phyloP scores from a whole-genome alignment of 768 basidiomycete genomes.

The Rhizopogon sp. region DNA sequence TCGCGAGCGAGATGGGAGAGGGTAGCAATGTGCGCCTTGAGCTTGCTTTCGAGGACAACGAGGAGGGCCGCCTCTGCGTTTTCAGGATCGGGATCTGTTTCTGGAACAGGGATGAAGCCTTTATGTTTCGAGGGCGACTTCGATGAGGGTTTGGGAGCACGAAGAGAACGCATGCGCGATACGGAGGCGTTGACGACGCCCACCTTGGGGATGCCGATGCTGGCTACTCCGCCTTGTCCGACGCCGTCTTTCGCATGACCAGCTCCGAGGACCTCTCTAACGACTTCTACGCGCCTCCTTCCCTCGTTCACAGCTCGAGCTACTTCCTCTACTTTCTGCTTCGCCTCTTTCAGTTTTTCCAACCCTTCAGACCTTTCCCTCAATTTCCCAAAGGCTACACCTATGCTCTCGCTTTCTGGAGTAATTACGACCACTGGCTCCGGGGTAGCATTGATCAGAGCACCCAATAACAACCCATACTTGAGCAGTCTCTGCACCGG shows the following conservation, averaged over 20 bases:
- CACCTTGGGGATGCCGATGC: constrained; percentile 34
- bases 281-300: constrained; percentile 69
- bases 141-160: constrained; percentile 20
- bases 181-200: constrained; percentile 44
- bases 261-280: constrained; percentile 63
- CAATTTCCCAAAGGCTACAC: constrained; percentile 8
- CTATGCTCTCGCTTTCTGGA: background rate
- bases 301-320: constrained; percentile 78
- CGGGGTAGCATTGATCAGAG: constrained; percentile 73
- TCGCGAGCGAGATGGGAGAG: constrained; percentile 57
- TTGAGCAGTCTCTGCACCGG: constrained; percentile 96
- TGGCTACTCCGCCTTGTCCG: constrained; percentile 35
- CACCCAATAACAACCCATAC: constrained; percentile 79
- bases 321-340: constrained; percentile 61
- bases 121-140: constrained; percentile 13
- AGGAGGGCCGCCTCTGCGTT: constrained; percentile 46
- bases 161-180: constrained; percentile 57
- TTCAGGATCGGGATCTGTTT: constrained; percentile 22
- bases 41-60: constrained; percentile 47
- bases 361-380: constrained; percentile 7
- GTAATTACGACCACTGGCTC: constrained; percentile 27
- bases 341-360: constrained; percentile 46
- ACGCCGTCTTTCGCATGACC: constrained; percentile 30
- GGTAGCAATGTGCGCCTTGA: constrained; percentile 54
- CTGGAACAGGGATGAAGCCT: constrained; percentile 9